A percentile compares a stretch with the other conserved stretches of the same genome.
Evolutionary conservation across 352 stramenopile genomes (phyloP).

Genomic region (Globisporangium cystogenes): DNA sequence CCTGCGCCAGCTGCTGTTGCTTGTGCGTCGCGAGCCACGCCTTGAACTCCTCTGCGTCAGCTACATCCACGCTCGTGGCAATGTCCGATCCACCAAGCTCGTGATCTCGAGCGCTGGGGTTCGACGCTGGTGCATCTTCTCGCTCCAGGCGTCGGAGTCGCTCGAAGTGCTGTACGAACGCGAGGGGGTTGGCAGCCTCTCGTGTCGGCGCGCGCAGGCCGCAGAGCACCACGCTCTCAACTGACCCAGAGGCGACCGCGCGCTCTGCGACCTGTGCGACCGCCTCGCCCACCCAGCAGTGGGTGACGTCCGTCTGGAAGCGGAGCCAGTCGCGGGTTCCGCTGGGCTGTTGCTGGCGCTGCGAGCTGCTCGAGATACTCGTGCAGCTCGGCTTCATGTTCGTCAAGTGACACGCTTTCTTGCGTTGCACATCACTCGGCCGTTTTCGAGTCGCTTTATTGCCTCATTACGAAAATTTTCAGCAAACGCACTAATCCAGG

Average conservation of each 20-base stretch:
- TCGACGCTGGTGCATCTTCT: too few relatives aligned
- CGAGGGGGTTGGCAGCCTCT: slow-evolving; percentile 1
- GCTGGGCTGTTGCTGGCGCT: not conserved
- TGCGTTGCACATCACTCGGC: not conserved
- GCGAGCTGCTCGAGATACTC: too few relatives aligned
- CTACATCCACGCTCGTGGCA: not conserved
- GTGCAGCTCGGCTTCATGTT: not conserved
- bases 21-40: slow-evolving; percentile 7
- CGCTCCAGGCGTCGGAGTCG: not conserved
- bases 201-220: not conserved
- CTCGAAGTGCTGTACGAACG: slow-evolving; percentile 6
- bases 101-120: not conserved
- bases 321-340: slow-evolving; percentile 1
- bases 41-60: not conserved
- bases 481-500: not conserved
- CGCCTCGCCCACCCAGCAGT: slow-evolving; percentile 36
- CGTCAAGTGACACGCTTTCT: not conserved
- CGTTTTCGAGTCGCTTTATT: not conserved
- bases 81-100: not conserved
- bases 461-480: not conserved
- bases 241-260: slow-evolving; percentile 1
- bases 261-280: slow-evolving; percentile 30
- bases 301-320: slow-evolving; percentile 21
- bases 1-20: not conserved
- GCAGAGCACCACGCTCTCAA: slow-evolving; percentile 10